phyloP scores from a whole-genome alignment of 352 stramenopile species.

The Phytophthora europaea region DNA sequence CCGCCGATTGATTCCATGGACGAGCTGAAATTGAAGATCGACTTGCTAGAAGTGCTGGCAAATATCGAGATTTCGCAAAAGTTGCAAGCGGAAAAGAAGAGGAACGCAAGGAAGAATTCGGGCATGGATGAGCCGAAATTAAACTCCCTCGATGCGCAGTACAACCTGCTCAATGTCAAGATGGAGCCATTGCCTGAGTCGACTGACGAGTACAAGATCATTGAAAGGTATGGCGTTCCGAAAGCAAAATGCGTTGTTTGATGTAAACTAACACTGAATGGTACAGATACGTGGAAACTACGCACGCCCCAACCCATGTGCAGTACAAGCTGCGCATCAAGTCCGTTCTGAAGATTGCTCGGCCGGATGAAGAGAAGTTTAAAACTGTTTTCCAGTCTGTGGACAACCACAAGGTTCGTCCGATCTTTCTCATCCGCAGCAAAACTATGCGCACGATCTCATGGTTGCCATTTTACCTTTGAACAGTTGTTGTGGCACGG shows the following conservation, averaged over 20 bases:
- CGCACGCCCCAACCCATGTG: constrained; percentile 68
- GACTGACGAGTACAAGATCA: constrained; percentile 58
- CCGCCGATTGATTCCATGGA: constrained; percentile 68
- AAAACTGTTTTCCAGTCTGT: constrained; percentile 55
- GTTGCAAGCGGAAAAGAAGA: constrained; percentile 60
- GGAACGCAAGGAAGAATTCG: constrained; percentile 40
- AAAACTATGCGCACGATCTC: constrained; percentile 2
- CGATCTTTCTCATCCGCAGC: neutral
- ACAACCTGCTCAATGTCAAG: constrained; percentile 62
- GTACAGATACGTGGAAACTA: constrained; percentile 68
- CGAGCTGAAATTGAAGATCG: constrained; percentile 75
- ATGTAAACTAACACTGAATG: neutral
- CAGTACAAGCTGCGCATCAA: constrained; percentile 72
- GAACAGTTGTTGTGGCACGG: constrained; percentile 87
- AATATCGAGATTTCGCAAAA: constrained; percentile 79
- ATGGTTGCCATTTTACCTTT: constrained; percentile 1
- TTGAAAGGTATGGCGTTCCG: constrained; percentile 44
- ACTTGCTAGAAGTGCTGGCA: constrained; percentile 71
- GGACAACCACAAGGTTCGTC: constrained; percentile 63
- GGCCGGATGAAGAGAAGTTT: constrained; percentile 59
- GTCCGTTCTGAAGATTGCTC: constrained; percentile 63
- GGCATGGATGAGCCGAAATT: constrained; percentile 21
- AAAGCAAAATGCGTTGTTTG: neutral
- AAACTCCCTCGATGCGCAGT: constrained; percentile 72
- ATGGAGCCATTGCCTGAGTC: constrained; percentile 49